Evolutionary conservation across 306 rosid genomes (phyloP).

Genomic region (Casuarina equisetifolia): DNA sequence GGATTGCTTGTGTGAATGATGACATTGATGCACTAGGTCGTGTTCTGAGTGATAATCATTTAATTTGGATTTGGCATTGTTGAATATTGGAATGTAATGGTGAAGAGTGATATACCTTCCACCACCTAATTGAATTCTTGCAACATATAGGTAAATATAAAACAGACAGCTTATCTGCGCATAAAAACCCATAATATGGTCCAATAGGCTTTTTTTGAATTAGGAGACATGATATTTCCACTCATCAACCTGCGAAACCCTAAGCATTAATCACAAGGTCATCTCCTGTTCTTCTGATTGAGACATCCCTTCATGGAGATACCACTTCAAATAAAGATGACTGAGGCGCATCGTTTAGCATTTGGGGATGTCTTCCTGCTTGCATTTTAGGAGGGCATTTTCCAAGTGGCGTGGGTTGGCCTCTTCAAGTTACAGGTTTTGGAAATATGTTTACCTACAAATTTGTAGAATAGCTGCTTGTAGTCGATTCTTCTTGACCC

Average conservation of each 20-base stretch:
- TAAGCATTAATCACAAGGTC: neutral
- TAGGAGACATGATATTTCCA: neutral
- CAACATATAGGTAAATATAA: constrained; percentile 7
- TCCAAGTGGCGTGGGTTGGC: constrained; percentile 4
- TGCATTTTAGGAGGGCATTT: neutral
- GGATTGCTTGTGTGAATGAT: neutral
- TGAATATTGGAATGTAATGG: neutral
- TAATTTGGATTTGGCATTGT: neutral
- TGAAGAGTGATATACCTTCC: neutral
- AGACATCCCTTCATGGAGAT: constrained; percentile 10
- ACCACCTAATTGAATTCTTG: neutral
- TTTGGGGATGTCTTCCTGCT: constrained; percentile 14
- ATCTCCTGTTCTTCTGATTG: neutral
- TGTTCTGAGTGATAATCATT: neutral
- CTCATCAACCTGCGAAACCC: constrained; percentile 15
- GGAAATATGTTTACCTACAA: neutral
- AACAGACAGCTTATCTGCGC: neutral
- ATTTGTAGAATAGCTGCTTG: neutral
- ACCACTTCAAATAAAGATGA: constrained; percentile 15
- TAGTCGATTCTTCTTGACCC: neutral
- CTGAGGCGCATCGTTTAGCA: constrained; percentile 3
- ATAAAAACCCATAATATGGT: constrained; percentile 7
- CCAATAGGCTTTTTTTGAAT: neutral
- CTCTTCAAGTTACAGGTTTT: neutral
- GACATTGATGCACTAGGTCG: neutral